Evolutionary conservation across 1,139 yeast species (phyloP).

Genomic region (Yamadazyma membranifaciens): DNA sequence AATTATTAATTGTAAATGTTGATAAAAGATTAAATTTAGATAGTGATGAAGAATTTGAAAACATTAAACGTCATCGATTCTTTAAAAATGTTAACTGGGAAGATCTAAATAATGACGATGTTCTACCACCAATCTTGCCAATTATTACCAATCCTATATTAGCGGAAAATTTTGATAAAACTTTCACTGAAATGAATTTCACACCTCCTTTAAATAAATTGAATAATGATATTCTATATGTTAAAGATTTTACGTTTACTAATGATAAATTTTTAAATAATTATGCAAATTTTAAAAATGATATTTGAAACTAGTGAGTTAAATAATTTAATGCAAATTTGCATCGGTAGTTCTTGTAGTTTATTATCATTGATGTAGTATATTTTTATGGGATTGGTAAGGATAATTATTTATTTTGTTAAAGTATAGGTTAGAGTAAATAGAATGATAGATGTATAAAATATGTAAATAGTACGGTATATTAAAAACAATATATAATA

Average conservation of each 20-base stretch:
- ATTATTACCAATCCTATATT: constrained; percentile 78
- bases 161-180: constrained; percentile 90
- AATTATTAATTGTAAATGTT: constrained; percentile 73
- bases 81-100: constrained; percentile 81
- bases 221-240: constrained; percentile 34
- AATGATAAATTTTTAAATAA: constrained; percentile 35
- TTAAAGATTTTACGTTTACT: constrained; percentile 44
- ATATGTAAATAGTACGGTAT: constrained; percentile 1
- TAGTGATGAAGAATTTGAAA: constrained; percentile 38
- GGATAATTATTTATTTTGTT: background rate
- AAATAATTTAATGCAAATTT: no score
- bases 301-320: background rate
- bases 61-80: constrained; percentile 68
- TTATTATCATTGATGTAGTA: background rate
- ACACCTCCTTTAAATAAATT: constrained; percentile 32
- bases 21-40: constrained; percentile 72
- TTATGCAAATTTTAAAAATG: constrained; percentile 10
- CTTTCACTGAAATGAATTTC: constrained; percentile 75
- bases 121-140: constrained; percentile 80
- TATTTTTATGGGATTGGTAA: constrained; percentile 1
- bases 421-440: background rate
- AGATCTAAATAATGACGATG: constrained; percentile 48
- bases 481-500: constrained; percentile 3
- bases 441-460: background rate
- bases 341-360: no score